Evolutionary conservation across 176 grass and related monocot genomes (phyloP), one percentile per base, ranked within the genome.

Genomic region (Cymbopogon citratus): DNA sequence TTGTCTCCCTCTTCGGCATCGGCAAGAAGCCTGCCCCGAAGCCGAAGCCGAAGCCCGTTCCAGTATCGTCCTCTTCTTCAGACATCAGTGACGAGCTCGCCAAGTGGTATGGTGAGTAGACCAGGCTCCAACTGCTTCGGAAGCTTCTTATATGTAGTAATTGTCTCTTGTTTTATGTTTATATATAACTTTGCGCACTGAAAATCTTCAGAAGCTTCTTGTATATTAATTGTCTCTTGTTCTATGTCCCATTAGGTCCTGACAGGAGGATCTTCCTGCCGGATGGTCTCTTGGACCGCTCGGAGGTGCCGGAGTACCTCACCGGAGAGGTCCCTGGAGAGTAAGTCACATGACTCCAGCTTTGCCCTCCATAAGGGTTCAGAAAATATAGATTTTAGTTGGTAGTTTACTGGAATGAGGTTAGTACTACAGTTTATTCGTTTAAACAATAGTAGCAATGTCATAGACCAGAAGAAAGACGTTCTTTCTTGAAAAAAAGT

Each of bases 201-300:
- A 18, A 54, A 80, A 29, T 9, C 65, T 66, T 59, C 35, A 18
- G 35, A 34, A 68, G 54, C 9, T 67, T 74, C 8, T 9, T 40
- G 33, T 43, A 33, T 69, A 10, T 13, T 65, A 41, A 89, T 44
- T 68, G 11, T 15, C 12, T 48, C 7, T 45, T 44, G n/a, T n/a
- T 19, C 38, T 71, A 0, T 41, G 9, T 70, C 5, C 40, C 9
- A 8, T 65, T 62, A 89, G 89, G 96, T 73, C 96, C 96, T 69
- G 96, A 99, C 90, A 87, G 96, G 80, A 93, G 91, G 76, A 99
- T 99, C 78, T 99, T 18, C 80, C 83, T 99, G 83, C 96, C 96
- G 1, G 85, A 95, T 16, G 96, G 96, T 28, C 91, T 99, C 62
- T 87, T 99, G 70, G 96, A 93, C 84, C 89, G 96, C 44, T 93